Evolutionary conservation across 805 yeast species (phyloP), one percentile per base, ranked within the genome.

Genomic region (Ogataea pilisensis): DNA sequence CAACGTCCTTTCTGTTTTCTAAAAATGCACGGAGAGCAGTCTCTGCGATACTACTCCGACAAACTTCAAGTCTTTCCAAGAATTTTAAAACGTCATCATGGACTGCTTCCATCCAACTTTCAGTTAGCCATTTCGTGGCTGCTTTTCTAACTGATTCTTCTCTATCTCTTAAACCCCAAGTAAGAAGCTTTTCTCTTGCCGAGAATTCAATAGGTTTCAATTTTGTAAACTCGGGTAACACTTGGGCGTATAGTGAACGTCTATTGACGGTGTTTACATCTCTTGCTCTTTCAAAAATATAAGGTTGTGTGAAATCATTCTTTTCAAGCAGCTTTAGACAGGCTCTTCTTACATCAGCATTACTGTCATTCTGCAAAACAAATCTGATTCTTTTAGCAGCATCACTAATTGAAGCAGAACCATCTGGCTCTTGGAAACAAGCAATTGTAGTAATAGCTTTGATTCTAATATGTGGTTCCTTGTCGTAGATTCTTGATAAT

Each of bases 131-230:
- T 46, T 76, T 75, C 1, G 72, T 63, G 5, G 96, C 88, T 0
- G 96, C 91, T 21, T 66, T 68, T 48, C 78, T 68, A 1, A 93
- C 97, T 5, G 69, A 50, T 4, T 72, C 78, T 48, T 90, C 96
- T 49, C 97, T 76, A 61, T 91, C 99, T 46, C 78, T 79, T 37
- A 91, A 69, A 3, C 99, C 98, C 88, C 95, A 85, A 32, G 72
- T 69, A 17, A 93, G 68, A 19, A 93, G 59, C 40, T 75, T 72
- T 42, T 85, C 91, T 31, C 96, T 67, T 25, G 75, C 68, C 7
- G 67, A 66, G 36, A 75, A 67, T 25, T 72, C 74, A 8, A 87
- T 65, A 8, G 65, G 55, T 41, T 68, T 51, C 35, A 82, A 75
- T 46, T 78, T 84, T 5, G 84, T 85, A 50, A 88, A 66, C 24